Evolutionary conservation across 768 basidiomycete genomes (phyloP), one percentile per base, ranked within the genome.

Genomic region (Favolaschia claudopus): DNA sequence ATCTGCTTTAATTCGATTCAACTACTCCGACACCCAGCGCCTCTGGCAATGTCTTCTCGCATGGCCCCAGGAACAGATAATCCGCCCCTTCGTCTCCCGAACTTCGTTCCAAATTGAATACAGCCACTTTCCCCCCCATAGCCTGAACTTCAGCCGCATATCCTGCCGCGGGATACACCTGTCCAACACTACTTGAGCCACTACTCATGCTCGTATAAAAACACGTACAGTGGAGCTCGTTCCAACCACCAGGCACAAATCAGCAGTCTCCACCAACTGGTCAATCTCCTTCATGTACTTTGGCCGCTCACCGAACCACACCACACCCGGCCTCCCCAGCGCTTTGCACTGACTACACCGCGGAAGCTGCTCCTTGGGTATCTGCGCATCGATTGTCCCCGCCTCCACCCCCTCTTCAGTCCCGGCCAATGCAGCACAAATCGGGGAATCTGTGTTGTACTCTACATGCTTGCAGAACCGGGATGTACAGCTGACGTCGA

Each of bases 221-320:
- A 14, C 14, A 70, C 77, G 55, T 65, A 82, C 84, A 20, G 75
- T 77, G 4, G 82, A 83, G 5, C 82, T 83, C 31, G 85, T 87
- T 19, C 85, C 85, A 49, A 87, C 72, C 6, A 87, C 82, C 2
- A 87, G 70, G 45, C 79, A 79, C 14, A 87, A 66, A 69, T 86
- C 85, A 8, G 79, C 82, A n/a, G 72, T 52, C 4, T 72, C 67
- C 1, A 85, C 78, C 12, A 82, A 37, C 17, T 73, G 55, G 38
- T 78, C 71, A 47, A 84, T 84, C 25, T 69, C 59, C 19, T 76
- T 68, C 53, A 83, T n/a, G 10, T 77, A 64, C 12, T 70, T 60
- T 2, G 81, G 78, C 32, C 19, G 62, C 63, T 87, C 85, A 4
- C 80, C 82, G 61, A 87, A 88, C 85, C 85, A 87, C 2, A 86